These are phyloP conservation scores for Saccharomycopsis crataegensis DNA, from an alignment of 1,139 yeast genomes.

Conservation along the genomic window DNA sequence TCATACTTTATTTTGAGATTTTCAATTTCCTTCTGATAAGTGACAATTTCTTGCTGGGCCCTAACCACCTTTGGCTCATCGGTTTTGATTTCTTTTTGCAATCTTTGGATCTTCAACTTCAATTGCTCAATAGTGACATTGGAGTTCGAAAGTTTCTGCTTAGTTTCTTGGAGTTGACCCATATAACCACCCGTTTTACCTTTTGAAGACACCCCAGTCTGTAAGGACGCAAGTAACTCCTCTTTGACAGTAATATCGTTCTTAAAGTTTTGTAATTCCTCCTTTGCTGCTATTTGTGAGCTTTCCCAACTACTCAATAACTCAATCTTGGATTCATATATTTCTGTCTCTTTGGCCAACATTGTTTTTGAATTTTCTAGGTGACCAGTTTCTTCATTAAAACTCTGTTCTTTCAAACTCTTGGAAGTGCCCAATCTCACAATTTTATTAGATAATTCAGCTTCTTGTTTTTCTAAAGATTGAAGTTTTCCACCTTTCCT, in stretches of 20 bases:
- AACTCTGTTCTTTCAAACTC: slow-evolving; percentile 49
- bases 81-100: slow-evolving; percentile 43
- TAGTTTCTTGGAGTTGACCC: slow-evolving; percentile 62
- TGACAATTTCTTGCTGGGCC: slow-evolving; percentile 49
- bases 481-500: slow-evolving; percentile 56
- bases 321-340: slow-evolving; percentile 7
- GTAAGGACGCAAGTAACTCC: slow-evolving; percentile 72
- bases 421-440: slow-evolving; percentile 62
- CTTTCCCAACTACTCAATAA: slow-evolving; percentile 12
- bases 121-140: slow-evolving; percentile 55
- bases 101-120: slow-evolving; percentile 50
- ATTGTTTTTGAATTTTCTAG: slow-evolving; percentile 25
- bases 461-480: slow-evolving; percentile 53
- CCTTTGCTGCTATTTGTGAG: slow-evolving; percentile 38
- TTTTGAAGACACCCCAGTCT: slow-evolving; percentile 85
- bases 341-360: slow-evolving; percentile 27
- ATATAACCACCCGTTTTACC: slow-evolving; percentile 80
- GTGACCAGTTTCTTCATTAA: slow-evolving; percentile 39
- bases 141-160: slow-evolving; percentile 47
- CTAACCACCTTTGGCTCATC: slow-evolving; percentile 46
- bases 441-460: slow-evolving; percentile 52
- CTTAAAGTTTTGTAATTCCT: slow-evolving; percentile 38
- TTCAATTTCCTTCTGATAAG: slow-evolving; percentile 37
- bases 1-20: slow-evolving; percentile 35
- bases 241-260: slow-evolving; percentile 55